A percentile compares a stretch with the other conserved stretches of the same genome.
phyloP scores from a whole-genome alignment of 2,329 filamentous ascomycete genomes.

The Clathrospora elynae region DNA sequence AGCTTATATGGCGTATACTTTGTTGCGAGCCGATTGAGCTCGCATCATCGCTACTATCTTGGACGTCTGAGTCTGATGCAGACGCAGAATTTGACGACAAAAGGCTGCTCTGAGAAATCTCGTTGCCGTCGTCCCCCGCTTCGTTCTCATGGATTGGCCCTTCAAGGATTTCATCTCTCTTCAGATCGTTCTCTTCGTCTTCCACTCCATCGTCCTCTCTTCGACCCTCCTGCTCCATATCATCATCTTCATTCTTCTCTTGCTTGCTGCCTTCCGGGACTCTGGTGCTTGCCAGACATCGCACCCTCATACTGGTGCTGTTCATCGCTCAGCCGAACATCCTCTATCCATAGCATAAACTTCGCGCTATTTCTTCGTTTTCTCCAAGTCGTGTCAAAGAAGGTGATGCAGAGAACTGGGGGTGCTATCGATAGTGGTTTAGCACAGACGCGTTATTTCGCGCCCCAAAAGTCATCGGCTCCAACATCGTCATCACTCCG shows the following conservation, averaged over 20 bases:
- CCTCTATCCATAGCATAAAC: no score
- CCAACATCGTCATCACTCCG: conserved; percentile 1
- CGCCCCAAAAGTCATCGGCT: conserved; percentile 16
- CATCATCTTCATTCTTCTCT: conserved; percentile 2
- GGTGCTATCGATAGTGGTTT: background rate
- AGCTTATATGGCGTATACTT: conserved; percentile 22
- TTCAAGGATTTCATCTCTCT: no score
- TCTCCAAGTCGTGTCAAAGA: conserved; percentile 1
- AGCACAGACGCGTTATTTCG: conserved; percentile 30
- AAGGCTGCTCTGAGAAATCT: background rate
- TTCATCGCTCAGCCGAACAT: conserved; percentile 18
- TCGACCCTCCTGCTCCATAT: background rate
- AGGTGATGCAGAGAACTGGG: background rate
- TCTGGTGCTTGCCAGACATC: conserved; percentile 31
- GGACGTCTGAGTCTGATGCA: conserved; percentile 4
- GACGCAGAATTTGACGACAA: background rate
- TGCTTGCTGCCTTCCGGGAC: conserved; percentile 2
- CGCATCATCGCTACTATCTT: conserved; percentile 1
- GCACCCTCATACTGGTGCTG: conserved; percentile 19
- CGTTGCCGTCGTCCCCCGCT: background rate
- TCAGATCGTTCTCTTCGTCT: no score
- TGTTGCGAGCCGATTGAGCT: background rate
- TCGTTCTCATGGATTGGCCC: background rate
- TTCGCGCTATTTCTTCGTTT: no score
- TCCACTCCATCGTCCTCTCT: background rate